A percentile compares a stretch with the other conserved stretches of the same genome.
phyloP scores from a whole-genome alignment of 192 early-diverging fungal species.

The Coemansia sp. region DNA sequence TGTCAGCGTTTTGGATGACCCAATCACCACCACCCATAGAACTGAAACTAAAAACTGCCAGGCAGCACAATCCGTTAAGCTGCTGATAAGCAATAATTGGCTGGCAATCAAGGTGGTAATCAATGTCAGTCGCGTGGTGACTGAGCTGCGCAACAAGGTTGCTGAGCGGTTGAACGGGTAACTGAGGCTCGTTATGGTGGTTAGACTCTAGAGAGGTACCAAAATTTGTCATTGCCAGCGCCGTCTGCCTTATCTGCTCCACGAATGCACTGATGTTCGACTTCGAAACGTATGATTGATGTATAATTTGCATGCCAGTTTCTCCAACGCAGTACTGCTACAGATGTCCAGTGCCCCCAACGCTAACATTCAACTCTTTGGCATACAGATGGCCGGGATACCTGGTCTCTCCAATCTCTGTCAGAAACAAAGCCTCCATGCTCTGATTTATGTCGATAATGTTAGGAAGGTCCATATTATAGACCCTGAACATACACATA shows the following conservation, averaged over 20 bases:
- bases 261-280: not conserved
- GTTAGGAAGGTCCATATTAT: not conserved
- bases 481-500: not conserved
- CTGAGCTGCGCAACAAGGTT: not conserved
- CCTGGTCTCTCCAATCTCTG: no score
- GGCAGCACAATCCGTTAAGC: not conserved
- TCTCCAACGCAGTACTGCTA: no score
- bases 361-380: no score
- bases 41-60: not conserved
- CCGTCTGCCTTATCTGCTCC: not conserved
- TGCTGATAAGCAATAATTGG: not conserved
- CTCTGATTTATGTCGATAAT: not conserved
- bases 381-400: no score
- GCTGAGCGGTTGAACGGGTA: not conserved
- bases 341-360: no score
- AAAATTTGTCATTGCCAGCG: not conserved
- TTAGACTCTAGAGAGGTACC: not conserved
- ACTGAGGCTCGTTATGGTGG: not conserved
- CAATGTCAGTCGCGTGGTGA: not conserved
- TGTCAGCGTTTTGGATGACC: not conserved
- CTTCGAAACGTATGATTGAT: not conserved
- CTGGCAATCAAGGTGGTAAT: not conserved
- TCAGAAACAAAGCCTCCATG: no score
- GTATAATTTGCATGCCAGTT: no score
- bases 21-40: no score